phyloP scores from a whole-genome alignment of 129 eudicot species.

The Flaveria linearis region DNA sequence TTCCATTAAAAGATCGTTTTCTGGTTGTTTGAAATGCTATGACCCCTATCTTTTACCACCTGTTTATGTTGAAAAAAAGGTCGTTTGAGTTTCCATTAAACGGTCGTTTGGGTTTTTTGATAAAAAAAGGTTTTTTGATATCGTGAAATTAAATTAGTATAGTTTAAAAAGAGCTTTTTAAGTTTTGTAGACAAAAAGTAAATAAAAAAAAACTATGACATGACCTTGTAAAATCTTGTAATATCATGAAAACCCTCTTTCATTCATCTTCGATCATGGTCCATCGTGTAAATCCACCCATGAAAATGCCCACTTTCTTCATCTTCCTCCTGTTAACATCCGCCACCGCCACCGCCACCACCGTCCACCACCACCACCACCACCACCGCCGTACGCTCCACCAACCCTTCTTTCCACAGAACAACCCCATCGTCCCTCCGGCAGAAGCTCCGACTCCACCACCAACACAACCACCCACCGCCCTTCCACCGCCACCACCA shows the following conservation, averaged over 20 bases:
- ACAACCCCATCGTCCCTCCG: conserved; percentile 24
- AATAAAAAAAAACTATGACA: too few species aligned
- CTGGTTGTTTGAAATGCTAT: too few species aligned
- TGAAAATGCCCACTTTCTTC: conserved; percentile 37
- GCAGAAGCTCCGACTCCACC: conserved; percentile 29
- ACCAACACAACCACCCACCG: conserved; percentile 45
- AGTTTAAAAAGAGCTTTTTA: too few species aligned
- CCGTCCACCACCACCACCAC: too few species aligned
- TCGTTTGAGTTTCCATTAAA: too few species aligned
- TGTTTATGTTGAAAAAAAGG: too few species aligned
- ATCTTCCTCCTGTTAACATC: conserved; percentile 35
- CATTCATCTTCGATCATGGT: conserved; percentile 17
- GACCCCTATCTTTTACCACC: too few species aligned
- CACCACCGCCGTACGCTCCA: conserved; percentile 80
- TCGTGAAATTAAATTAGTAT: too few species aligned
- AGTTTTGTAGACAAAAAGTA: too few species aligned
- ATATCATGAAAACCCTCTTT: not conserved
- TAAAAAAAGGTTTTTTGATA: too few species aligned
- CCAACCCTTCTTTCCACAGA: conserved; percentile 71
- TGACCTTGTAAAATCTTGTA: not conserved
- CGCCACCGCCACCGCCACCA: conserved; percentile 14
- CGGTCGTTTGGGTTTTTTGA: too few species aligned
- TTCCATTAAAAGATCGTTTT: too few species aligned
- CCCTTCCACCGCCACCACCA: conserved; percentile 36
- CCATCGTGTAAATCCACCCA: conserved; percentile 16